A percentile compares a stretch with the other conserved stretches of the same genome.
Evolutionary conservation across 306 rosid genomes (phyloP).

Genomic region (Trifolium fragiferum): DNA sequence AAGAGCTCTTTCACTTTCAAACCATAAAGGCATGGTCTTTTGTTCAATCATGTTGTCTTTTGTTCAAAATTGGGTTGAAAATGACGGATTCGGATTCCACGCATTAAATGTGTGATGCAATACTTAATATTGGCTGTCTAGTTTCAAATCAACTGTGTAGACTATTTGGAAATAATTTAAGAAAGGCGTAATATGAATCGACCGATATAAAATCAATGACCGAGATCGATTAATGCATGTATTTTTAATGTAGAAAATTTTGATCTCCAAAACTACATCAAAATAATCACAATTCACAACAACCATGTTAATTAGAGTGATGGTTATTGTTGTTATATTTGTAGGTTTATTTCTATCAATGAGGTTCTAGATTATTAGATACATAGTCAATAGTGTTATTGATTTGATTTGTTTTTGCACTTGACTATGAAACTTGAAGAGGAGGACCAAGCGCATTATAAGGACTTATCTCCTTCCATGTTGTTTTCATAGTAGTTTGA

Average conservation of each 20-base stretch:
- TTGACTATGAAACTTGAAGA: conserved; percentile 34
- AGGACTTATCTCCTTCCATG: conserved; percentile 76
- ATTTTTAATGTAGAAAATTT: not conserved
- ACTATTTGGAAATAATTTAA: not conserved
- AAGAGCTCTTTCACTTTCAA: conserved; percentile 44
- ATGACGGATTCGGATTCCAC: conserved; percentile 30
- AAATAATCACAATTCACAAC: conserved; percentile 43
- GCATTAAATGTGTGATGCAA: not conserved
- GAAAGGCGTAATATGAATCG: not conserved
- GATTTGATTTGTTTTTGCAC: conserved; percentile 44
- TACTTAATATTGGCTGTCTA: not conserved
- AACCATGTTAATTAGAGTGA: conserved; percentile 61
- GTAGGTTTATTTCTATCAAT: conserved; percentile 34
- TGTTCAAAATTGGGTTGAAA: conserved; percentile 45
- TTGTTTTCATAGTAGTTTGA: conserved; percentile 68
- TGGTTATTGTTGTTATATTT: conserved; percentile 46
- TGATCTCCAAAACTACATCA: not conserved
- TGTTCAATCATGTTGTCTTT: conserved; percentile 59
- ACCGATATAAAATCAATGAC: not conserved
- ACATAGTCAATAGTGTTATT: conserved; percentile 39
- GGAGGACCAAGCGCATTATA: conserved; percentile 57
- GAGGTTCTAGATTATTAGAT: conserved; percentile 39
- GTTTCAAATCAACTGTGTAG: not conserved
- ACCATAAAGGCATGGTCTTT: conserved; percentile 43
- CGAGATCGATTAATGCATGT: not conserved